phyloP scores from a whole-genome alignment of 495 filamentous ascomycete species.

The Bacidia rubella region DNA sequence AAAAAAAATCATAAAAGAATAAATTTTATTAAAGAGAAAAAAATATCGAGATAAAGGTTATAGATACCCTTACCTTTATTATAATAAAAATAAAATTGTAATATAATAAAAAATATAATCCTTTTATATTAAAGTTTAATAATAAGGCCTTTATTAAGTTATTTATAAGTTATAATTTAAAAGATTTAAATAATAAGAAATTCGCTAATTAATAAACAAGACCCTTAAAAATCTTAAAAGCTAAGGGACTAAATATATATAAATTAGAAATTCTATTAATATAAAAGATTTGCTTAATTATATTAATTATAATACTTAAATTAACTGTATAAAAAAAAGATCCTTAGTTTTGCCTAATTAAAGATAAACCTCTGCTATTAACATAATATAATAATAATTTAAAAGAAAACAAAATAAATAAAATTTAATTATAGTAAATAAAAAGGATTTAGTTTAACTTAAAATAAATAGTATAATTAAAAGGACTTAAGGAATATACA shows the following conservation, averaged over 20 bases:
- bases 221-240: background rate
- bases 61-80: background rate
- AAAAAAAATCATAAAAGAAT: background rate
- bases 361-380: background rate
- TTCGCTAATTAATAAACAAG: background rate
- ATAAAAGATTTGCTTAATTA: background rate
- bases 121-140: background rate
- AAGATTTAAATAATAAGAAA: background rate
- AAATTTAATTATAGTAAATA: no score
- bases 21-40: background rate
- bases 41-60: background rate
- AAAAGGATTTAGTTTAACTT: background rate
- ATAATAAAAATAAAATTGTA: background rate
- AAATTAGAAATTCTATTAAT: background rate
- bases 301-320: background rate
- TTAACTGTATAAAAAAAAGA: background rate
- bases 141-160: background rate
- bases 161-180: background rate
- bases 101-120: background rate
- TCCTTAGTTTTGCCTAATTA: background rate
- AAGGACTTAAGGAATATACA: background rate
- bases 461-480: background rate
- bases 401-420: background rate
- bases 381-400: background rate
- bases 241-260: background rate